A percentile compares a stretch with the other conserved stretches of the same genome.
These are phyloP conservation scores for Dendrocalamus sinicus DNA, from an alignment of 176 grass and related monocot species.

Conservation along the genomic window DNA sequence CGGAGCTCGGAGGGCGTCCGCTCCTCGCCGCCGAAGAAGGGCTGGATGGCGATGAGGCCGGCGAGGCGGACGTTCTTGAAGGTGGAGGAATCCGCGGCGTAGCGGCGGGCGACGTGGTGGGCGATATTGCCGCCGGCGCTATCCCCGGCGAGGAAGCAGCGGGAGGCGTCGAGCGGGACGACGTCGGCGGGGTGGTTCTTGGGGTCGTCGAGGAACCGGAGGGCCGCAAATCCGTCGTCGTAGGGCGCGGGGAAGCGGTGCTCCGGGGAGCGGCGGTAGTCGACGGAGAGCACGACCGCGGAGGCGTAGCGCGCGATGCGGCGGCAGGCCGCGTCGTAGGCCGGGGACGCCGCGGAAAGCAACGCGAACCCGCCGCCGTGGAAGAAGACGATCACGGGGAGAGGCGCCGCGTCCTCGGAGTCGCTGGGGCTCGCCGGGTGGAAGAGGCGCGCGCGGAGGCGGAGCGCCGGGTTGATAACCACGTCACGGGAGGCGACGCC, in stretches of 20 bases:
- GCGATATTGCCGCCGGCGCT: slow-evolving; percentile 67
- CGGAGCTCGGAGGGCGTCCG: slow-evolving; percentile 37
- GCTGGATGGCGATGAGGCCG: slow-evolving; percentile 49
- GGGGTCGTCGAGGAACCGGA: slow-evolving; percentile 9
- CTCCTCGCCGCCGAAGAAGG: slow-evolving; percentile 66
- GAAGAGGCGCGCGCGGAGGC: slow-evolving; percentile 56
- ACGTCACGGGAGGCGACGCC: slow-evolving; percentile 29
- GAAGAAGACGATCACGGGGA: slow-evolving; percentile 54
- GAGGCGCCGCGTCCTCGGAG: no score
- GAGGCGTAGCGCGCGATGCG: slow-evolving; percentile 26
- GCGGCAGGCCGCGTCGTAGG: slow-evolving; percentile 43
- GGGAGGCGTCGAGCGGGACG: slow-evolving; percentile 35
- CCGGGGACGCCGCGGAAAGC: slow-evolving; percentile 47
- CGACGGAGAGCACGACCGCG: slow-evolving; percentile 35
- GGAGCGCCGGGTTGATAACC: no score
- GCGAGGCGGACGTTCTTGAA: slow-evolving; percentile 1
- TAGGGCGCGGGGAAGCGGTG: slow-evolving; percentile 41
- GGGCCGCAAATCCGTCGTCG: slow-evolving; percentile 31
- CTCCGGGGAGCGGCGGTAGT: slow-evolving; percentile 56
- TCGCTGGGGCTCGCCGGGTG: not conserved
- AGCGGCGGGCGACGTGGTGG: slow-evolving; percentile 59
- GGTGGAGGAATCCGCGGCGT: no score
- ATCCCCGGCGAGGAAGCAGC: slow-evolving; percentile 66
- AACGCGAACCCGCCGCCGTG: slow-evolving; percentile 67
- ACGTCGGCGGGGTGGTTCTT: not conserved